phyloP scores from a whole-genome alignment of 1,284 basidiomycete genomes.

The Boletus coffeatus region DNA sequence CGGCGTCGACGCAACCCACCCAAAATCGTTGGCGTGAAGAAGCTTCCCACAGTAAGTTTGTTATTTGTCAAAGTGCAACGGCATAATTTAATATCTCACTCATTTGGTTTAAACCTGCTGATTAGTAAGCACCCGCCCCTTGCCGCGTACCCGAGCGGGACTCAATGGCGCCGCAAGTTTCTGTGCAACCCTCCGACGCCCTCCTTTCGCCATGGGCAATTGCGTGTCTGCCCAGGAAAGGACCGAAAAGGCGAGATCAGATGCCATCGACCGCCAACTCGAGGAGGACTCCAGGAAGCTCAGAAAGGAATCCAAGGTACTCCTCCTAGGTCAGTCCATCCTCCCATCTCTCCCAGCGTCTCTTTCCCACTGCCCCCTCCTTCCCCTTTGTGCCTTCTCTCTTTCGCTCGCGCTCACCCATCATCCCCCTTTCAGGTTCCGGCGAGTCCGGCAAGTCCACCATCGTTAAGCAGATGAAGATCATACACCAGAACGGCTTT shows the following conservation, averaged over 20 bases:
- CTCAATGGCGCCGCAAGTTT: too few relatives aligned
- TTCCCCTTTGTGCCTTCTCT: not conserved
- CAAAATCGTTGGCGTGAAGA: too few relatives aligned
- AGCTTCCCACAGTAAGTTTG: too few relatives aligned
- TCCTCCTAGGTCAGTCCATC: conserved; percentile 71
- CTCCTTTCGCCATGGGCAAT: conserved; percentile 48
- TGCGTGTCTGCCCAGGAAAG: conserved; percentile 57
- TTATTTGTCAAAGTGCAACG: too few relatives aligned
- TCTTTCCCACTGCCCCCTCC: conserved; percentile 1
- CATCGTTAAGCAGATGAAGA: conserved; percentile 99
- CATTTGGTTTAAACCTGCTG: too few relatives aligned
- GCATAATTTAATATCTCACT: too few relatives aligned
- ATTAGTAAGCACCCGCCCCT: too few relatives aligned
- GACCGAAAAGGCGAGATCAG: conserved; percentile 60
- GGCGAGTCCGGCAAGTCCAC: conserved; percentile 89
- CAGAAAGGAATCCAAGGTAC: conserved; percentile 92
- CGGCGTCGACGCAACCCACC: too few relatives aligned
- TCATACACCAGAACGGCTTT: conserved; percentile 96
- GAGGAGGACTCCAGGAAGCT: conserved; percentile 71
- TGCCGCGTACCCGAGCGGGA: too few relatives aligned
- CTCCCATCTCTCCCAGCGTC: conserved; percentile 9
- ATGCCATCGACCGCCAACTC: conserved; percentile 67
- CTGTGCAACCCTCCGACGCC: too few relatives aligned
- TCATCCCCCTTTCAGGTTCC: conserved; percentile 36
- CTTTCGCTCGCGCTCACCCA: too few relatives aligned